Base-by-base conservation (phyloP, 306 rosid species). In the Prosopis cineraria region DNA sequence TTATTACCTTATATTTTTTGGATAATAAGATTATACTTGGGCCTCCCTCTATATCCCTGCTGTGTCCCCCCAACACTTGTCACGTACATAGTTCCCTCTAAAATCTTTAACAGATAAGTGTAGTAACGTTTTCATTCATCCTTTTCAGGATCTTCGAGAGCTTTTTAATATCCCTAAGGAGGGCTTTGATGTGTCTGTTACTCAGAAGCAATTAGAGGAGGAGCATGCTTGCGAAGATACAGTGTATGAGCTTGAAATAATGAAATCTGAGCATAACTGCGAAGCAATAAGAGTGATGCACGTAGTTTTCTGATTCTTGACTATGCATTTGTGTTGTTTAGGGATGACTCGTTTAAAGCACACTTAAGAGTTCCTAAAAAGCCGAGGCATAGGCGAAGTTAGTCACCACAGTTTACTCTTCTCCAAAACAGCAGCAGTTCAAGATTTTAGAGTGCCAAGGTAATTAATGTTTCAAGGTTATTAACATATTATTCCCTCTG, bases 251-350 rank as follows among this genome's bases (percentile, higher is more conserved):
- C 4, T 33, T 4, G 4, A 2, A 33, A 2, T 4, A 2, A 33
- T 33, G 36, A 33, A 33, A 33, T 33, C 4, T 33, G 36, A 33
- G n/a, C n/a, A n/a, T n/a, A n/a, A n/a, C n/a, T n/a, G n/a, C n/a
- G n/a, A n/a, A n/a, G n/a, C n/a, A n/a, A n/a, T n/a, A n/a, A n/a
- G n/a, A n/a, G n/a, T n/a, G n/a, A n/a, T n/a, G n/a, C n/a, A n/a
- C n/a, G n/a, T n/a, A n/a, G n/a, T 40, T 39, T 41, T 50, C 55
- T 69, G 45, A 40, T 62, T 75, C 41, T 50, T 4, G 27, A 55
- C 66, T 36, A 41, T 3, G 47, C 58, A 17, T 75, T 78, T 41
- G 47, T 64, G 68, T 70, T 66, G 29, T 58, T 31, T 37, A 45
- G 53, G 53, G 53, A 45, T 45, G 53, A 45, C 2, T 45, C 53